phyloP scores from a whole-genome alignment of 2,329 filamentous ascomycete species.

The Pestalotiopsis fici region DNA sequence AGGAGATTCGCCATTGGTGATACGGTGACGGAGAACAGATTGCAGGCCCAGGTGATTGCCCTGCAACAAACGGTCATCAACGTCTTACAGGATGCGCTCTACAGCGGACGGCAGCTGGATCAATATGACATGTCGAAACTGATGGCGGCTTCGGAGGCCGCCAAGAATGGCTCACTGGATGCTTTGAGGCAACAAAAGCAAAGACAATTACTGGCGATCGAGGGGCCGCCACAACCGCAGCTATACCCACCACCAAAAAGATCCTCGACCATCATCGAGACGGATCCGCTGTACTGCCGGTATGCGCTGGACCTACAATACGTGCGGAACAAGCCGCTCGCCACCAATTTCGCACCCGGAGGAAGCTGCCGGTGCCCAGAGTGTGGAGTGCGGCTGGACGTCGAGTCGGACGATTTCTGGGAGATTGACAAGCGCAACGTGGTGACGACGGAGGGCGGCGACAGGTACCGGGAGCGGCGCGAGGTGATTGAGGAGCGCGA shows the following conservation, averaged over 20 bases:
- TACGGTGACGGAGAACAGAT: constrained; percentile 32
- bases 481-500: constrained; percentile 25
- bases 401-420: constrained; percentile 27
- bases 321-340: constrained; percentile 21
- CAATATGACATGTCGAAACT: constrained; percentile 29
- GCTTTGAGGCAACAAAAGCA: constrained; percentile 34
- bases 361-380: constrained; percentile 25
- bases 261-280: constrained; percentile 12
- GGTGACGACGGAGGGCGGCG: neutral
- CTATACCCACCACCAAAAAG: constrained; percentile 14
- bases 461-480: constrained; percentile 6
- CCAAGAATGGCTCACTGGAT: constrained; percentile 34
- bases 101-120: constrained; percentile 25
- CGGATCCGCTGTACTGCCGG: constrained; percentile 31
- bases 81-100: constrained; percentile 36
- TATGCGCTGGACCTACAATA: constrained; percentile 32
- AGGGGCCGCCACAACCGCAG: constrained; percentile 12
- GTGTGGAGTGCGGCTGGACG: constrained; percentile 23
- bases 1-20: constrained; percentile 36
- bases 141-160: constrained; percentile 32
- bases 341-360: constrained; percentile 18
- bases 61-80: constrained; percentile 37
- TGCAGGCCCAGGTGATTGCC: constrained; percentile 37
- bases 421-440: constrained; percentile 24
- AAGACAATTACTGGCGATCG: constrained; percentile 23